These are phyloP conservation scores for Phylloporus sp. DNA, from an alignment of 768 basidiomycete species.

Conservation along the genomic window DNA sequence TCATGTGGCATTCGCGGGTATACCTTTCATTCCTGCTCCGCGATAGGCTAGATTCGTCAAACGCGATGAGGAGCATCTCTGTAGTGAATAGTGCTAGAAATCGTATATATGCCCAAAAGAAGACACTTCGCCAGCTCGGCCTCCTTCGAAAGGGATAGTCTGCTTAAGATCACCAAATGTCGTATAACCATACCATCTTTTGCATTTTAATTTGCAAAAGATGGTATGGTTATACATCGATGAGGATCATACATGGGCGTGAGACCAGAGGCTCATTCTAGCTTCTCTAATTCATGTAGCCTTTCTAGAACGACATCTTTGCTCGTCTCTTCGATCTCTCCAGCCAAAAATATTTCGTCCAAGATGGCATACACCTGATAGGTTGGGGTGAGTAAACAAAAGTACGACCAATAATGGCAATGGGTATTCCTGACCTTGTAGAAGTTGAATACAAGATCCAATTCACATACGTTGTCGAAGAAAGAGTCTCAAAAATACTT, in stretches of 20 bases:
- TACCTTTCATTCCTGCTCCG: not conserved
- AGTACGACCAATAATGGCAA: not conserved
- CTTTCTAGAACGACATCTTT: constrained; percentile 92
- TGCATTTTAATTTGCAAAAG: constrained; percentile 13
- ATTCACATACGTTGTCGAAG: constrained; percentile 98
- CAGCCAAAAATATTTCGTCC: constrained; percentile 97
- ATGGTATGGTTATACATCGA: no score
- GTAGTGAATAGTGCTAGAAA: not conserved
- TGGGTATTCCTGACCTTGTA: constrained; percentile 83
- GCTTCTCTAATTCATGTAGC: constrained; percentile 88
- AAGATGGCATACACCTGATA: constrained; percentile 92
- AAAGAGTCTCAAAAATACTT: constrained; percentile 67
- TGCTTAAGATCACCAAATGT: not conserved
- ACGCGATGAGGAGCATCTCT: not conserved
- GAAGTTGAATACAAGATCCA: constrained; percentile 98
- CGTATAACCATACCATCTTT: not conserved
- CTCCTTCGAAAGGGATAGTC: not conserved
- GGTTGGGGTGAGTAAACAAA: not conserved
- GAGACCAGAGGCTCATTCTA: constrained; percentile 52
- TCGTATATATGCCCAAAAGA: no score
- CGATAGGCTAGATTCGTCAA: not conserved
- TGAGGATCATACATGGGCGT: constrained; percentile 8
- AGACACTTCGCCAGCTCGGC: no score
- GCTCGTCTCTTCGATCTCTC: constrained; percentile 97
- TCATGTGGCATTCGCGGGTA: not conserved